Evolutionary conservation across 2,329 filamentous ascomycete genomes (phyloP), one percentile per base, ranked within the genome.

Genomic region (Alternaria viburni): DNA sequence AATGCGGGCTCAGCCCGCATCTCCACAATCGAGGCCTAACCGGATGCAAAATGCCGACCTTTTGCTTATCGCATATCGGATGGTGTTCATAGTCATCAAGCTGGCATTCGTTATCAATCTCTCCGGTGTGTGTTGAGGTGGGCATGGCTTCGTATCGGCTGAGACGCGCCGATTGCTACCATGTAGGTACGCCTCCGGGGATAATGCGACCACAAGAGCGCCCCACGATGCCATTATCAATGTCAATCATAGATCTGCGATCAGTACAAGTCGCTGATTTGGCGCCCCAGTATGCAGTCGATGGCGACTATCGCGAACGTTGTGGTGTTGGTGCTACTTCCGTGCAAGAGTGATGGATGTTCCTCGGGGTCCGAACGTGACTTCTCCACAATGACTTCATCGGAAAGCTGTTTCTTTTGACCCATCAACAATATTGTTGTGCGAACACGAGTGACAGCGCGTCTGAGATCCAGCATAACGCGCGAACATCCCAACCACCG

Each of bases 381-480:
- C 59, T 41, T 50, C 59, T 58, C 59, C 59, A 61, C 59, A 61
- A 58, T 61, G 59, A 61, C 59, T 61, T 61, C 59, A 61, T 61
- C 21, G 46, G 46, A 26, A 46, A 52, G 59, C 54, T 32, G 32
- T 57, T 41, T 46, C 46, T 57, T 41, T 30, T 55, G 25, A 15
- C 26, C 45, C 54, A 45, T 43, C 54, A 25, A 41, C 54, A 51
- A 52, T 58, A 45, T 47, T 50, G 10, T 28, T 25, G 25, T 57
- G 32, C n/a, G 15, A n/a, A 57, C 44, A n/a, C 30, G 23, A 60
- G 28, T 11, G 19, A 46, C 59, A 58, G 36, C 54, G 13, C 36
- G 44, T 43, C 30, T 12, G 3, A 56, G 26, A 12, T 28, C 10
- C 41, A 41, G 26, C 26, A 46, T 41, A 19, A 36, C 28, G 26